Base-by-base conservation (phyloP, 2,329 filamentous ascomycete genomes). In the Sporothrix curviconia region DNA sequence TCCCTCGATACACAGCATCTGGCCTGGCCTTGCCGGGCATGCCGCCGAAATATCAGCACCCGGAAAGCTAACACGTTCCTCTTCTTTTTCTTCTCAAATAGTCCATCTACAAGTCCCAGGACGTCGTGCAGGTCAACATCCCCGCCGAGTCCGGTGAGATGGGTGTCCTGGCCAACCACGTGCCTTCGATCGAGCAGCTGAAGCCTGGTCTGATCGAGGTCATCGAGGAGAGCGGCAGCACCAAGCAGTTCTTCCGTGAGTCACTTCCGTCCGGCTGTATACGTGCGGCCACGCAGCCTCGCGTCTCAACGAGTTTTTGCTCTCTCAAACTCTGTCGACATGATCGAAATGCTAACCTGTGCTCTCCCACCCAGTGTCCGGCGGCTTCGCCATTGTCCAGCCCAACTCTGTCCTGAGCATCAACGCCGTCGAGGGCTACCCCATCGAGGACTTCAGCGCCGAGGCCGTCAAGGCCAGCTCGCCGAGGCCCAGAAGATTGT, bases 101-200 rank as follows among this genome's bases (percentile, higher is more conserved):
- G 88, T 77, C 86, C 68, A 78, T 86, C 77, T 86, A 82, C 80
- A 82, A 82, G 75, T 85, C 78, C 66, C 78, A 84, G 69, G 81
- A 83, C 71, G 82, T 85, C 71, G 86, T 97, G 71, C 94, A 99
- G 81, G 94, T 99, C 81, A 99, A 99, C 84, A 87, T 99, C 71
- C 88, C 94, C 74, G 94, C 94, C 71, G 94, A 96, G 76, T 95
- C 92, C 63, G 94, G 94, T 74, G 94, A 97, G 69, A 99, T 99
- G 94, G 94, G 94, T 88, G 87, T 99, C 69, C 88, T 99, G 72
- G 94, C 94, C 74, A 95, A 94, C 83, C 94, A 99, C 84, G 94
- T 99, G 69, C 92, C 94, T 64, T 91, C 92, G 62, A 97, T 99
- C 72, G 94, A 99, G 83, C 94, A 99, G 82, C 83, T 99, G 76